Percentiles rank a stretch among this genome's conserved stretches.
Evolutionary conservation across 305 asterid genomes (phyloP).

Genomic region (Striga hermonthica): DNA sequence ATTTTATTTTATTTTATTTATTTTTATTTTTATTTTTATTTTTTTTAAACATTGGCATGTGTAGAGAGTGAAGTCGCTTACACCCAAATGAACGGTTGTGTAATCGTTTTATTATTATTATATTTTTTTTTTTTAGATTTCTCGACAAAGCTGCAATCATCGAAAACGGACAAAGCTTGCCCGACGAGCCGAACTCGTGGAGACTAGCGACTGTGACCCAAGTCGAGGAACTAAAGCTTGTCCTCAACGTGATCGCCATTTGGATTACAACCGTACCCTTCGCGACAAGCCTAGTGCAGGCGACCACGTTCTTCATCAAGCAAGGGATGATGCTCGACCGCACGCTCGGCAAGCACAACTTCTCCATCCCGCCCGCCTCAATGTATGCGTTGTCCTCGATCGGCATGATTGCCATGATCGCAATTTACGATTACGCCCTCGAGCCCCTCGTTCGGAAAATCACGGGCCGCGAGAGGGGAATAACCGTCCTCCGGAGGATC

Average conservation of each 20-base stretch:
- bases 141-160: conserved; percentile 84
- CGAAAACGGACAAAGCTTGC: conserved; percentile 33
- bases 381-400: conserved; percentile 57
- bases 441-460: conserved; percentile 53
- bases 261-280: conserved; percentile 79
- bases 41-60: not conserved
- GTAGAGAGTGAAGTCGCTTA: not conserved
- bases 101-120: too few relatives aligned
- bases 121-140: conserved; percentile 38
- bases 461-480: conserved; percentile 71
- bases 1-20: too few relatives aligned
- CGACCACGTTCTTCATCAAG: conserved; percentile 81
- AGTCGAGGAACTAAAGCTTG: conserved; percentile 76
- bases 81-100: not conserved
- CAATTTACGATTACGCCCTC: conserved; percentile 59
- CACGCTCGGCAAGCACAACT: conserved; percentile 30
- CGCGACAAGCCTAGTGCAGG: conserved; percentile 70
- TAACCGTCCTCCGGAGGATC: conserved; percentile 71
- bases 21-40: too few relatives aligned
- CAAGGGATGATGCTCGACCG: conserved; percentile 62
- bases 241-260: conserved; percentile 71
- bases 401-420: conserved; percentile 64
- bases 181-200: conserved; percentile 55
- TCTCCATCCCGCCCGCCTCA: conserved; percentile 74
- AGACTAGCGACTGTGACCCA: conserved; percentile 62